Conservation (phyloP, 768 basidiomycete genomes). For the Sporobolomyces pararoseus region DNA sequence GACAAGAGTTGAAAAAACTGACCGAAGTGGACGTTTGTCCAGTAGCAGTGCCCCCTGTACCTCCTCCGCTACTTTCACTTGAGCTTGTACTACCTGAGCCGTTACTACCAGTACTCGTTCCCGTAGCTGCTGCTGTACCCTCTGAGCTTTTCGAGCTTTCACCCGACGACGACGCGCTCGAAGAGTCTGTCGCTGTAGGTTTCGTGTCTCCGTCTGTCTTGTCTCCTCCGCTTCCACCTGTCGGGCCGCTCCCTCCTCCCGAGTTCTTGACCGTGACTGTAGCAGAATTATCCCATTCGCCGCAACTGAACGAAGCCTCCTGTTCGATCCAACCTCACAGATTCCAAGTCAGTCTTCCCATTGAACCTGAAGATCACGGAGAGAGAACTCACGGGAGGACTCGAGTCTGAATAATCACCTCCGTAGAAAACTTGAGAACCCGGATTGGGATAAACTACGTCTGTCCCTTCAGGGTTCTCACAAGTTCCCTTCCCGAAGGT, state of each 20-base stretch:
- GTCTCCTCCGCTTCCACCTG: background rate
- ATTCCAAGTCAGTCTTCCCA: background rate
- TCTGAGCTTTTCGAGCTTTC: background rate
- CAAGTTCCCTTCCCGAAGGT: conserved; percentile 20
- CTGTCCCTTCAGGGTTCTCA: background rate
- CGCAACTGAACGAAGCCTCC: background rate
- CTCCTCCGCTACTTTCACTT: background rate
- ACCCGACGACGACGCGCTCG: background rate
- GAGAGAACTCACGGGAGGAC: background rate
- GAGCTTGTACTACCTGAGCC: too few relatives aligned
- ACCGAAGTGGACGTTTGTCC: too few relatives aligned
- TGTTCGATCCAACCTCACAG: background rate
- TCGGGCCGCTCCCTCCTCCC: background rate
- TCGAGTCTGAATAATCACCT: background rate
- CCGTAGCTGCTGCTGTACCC: background rate
- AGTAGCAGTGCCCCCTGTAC: too few relatives aligned
- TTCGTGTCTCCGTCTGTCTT: background rate
- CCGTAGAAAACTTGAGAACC: conserved; percentile 31
- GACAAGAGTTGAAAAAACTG: too few relatives aligned
- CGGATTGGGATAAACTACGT: conserved; percentile 19
- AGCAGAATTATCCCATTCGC: conserved; percentile 12
- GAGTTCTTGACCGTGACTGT: conserved; percentile 12
- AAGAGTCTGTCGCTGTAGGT: background rate
- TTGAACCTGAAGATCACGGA: background rate
- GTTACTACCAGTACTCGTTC: too few relatives aligned